Evolutionary conservation across 768 basidiomycete genomes (phyloP), one percentile per base, ranked within the genome.

Genomic region (Auricularia heimuer): DNA sequence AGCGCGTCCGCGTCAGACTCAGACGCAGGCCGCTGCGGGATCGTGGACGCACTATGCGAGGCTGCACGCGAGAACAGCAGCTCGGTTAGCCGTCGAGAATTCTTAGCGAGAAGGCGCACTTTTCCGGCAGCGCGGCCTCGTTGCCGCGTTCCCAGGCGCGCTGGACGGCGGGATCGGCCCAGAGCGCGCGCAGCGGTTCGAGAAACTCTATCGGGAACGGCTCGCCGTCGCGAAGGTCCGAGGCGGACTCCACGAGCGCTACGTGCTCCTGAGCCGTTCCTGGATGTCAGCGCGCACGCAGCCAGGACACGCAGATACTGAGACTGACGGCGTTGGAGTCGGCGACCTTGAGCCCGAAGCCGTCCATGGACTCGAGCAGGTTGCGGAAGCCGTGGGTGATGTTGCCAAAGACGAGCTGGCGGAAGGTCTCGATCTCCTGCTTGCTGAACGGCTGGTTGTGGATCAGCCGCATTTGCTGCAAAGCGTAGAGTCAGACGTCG

Each of bases 401-500:
- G 76, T 99, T 98, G 71, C 89, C 88, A 74, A 96, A 99, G 10
- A 94, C 87, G 56, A 97, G 85, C 71, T 96, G 95, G 1, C 95
- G 87, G 70, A 89, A 97, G 16, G 81, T 85, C 75, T 98, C 95
- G 45, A 90, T 82, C 74, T 98, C 97, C 70, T 85, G 82, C 0
- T 83, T 62, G 0, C 87, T 83, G 77, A 97, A 99, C 0, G 91
- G 88, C 1, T 92, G 79, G 65, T 85, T 83, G 76, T 98, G 95
- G 62, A 99, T 97, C 45, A 97, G 80, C 45, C 94, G 87, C 95
- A 98, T 98, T 88, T 98, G 94, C 90, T 94, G 69, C 61, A 58
- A 21, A 29, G 18, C 29, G 21, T 29, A n/a, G 10, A 35, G 18
- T 6, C 29, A 7, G 6, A 8, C 56, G 24, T 60, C 6, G 12